These are phyloP conservation scores for Cylindrotheca closterium DNA, from an alignment of 108 stramenopile species.

Conservation along the genomic window DNA sequence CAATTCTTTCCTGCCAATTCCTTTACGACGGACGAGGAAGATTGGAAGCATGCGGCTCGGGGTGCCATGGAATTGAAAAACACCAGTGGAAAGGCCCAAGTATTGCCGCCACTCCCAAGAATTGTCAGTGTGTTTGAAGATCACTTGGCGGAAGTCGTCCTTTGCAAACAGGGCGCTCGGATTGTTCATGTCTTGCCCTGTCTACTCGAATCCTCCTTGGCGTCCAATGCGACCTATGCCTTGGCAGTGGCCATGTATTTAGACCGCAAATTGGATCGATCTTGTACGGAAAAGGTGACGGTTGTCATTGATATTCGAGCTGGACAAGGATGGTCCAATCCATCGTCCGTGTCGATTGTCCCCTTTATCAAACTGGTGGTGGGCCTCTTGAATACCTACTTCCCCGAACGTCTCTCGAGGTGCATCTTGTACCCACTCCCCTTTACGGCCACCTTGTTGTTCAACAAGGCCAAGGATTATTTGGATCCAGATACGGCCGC, in stretches of 20 bases:
- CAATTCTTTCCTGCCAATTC: conserved; percentile 17
- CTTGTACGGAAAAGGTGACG: conserved; percentile 43
- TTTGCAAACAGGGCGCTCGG: conserved; percentile 39
- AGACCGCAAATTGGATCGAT: conserved; percentile 49
- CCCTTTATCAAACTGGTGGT: conserved; percentile 58
- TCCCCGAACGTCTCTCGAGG: conserved; percentile 68
- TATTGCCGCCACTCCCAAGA: background rate
- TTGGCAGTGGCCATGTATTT: conserved; percentile 71
- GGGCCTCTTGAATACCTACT: conserved; percentile 44
- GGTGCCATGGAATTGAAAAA: conserved; percentile 17
- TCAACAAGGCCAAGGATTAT: conserved; percentile 5
- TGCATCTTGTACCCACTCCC: conserved; percentile 71
- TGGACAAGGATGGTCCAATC: conserved; percentile 77
- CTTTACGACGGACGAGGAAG: conserved; percentile 9
- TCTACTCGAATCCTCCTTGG: conserved; percentile 52
- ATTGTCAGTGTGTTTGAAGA: conserved; percentile 19
- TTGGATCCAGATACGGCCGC: conserved; percentile 19
- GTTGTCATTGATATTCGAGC: conserved; percentile 70
- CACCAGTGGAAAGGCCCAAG: background rate
- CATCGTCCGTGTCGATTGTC: conserved; percentile 43
- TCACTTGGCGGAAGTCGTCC: background rate
- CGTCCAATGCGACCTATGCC: conserved; percentile 54
- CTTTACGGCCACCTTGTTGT: background rate
- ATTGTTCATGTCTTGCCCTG: conserved; percentile 66
- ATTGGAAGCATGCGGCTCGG: conserved; percentile 11